A percentile compares a stretch with the other conserved stretches of the same genome.
Conservation (phyloP, 2,329 filamentous ascomycete species). For the Zasmidium citrigriseum region DNA sequence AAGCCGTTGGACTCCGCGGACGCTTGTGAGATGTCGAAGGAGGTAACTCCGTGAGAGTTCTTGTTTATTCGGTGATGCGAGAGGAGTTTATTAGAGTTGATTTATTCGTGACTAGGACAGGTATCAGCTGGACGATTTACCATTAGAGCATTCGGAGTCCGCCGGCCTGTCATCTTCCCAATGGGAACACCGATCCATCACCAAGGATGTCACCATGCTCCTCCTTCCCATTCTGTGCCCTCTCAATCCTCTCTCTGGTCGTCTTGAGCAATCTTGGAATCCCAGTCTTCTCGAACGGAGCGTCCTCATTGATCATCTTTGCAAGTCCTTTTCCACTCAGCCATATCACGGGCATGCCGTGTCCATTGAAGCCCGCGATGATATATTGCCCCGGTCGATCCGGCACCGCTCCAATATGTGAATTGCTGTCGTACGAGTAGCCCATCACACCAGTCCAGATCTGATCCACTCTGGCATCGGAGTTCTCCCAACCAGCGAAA, state of each 20-base stretch:
- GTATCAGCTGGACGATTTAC: too few species aligned
- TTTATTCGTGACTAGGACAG: too few species aligned
- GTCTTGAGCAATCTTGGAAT: conserved; percentile 21
- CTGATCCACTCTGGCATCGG: conserved; percentile 37
- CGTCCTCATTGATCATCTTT: conserved; percentile 35
- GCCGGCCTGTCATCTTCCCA: neutral
- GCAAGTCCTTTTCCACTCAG: conserved; percentile 44
- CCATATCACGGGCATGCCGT: conserved; percentile 53
- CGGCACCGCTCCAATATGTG: conserved; percentile 22
- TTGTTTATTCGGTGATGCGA: too few species aligned
- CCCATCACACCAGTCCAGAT: conserved; percentile 46
- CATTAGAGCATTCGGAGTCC: too few species aligned
- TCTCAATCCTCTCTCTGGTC: conserved; percentile 18
- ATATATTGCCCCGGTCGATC: conserved; percentile 15
- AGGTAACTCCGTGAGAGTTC: too few species aligned
- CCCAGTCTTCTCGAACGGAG: conserved; percentile 14
- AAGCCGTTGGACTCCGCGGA: too few species aligned
- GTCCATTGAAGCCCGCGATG: conserved; percentile 29
- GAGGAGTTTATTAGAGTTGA: too few species aligned
- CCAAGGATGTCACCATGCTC: conserved; percentile 23
- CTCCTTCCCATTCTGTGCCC: conserved; percentile 15
- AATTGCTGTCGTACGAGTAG: conserved; percentile 15
- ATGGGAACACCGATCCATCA: conserved; percentile 4
- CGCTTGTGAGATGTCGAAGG: too few species aligned
- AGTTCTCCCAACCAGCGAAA: conserved; percentile 52